phyloP scores from a whole-genome alignment of 129 eudicot genomes.

The Oenanthe sinensis region DNA sequence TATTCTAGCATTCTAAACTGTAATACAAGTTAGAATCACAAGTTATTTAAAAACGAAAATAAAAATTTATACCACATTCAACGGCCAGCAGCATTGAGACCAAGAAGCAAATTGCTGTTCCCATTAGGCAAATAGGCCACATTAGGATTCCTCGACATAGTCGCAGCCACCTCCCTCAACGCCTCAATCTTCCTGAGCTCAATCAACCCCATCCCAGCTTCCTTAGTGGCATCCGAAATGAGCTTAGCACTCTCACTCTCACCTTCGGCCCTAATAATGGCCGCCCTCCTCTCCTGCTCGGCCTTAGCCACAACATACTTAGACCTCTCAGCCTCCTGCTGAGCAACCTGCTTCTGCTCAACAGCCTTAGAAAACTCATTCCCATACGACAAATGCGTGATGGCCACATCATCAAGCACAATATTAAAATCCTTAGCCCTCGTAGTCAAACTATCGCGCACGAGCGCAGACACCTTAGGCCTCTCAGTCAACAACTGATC shows the following conservation, averaged over 20 bases:
- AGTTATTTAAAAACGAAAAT: neutral
- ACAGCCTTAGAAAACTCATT: constrained; percentile 90
- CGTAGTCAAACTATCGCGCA: constrained; percentile 61
- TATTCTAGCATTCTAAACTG: neutral
- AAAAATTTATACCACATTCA: constrained; percentile 27
- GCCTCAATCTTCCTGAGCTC: constrained; percentile 97
- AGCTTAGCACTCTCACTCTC: constrained; percentile 92
- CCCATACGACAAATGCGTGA: constrained; percentile 82
- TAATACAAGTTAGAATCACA: neutral
- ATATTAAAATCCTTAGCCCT: constrained; percentile 93
- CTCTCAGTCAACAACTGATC: constrained; percentile 91
- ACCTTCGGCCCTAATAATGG: constrained; percentile 87
- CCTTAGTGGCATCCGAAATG: constrained; percentile 77
- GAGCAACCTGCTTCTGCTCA: constrained; percentile 98
- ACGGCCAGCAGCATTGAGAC: constrained; percentile 56
- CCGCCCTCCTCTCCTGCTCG: constrained; percentile 83
- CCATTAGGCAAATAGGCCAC: constrained; percentile 52
- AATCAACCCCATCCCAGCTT: constrained; percentile 78
- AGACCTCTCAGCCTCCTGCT: constrained; percentile 96
- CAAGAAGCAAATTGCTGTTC: constrained; percentile 58
- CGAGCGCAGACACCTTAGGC: constrained; percentile 74
- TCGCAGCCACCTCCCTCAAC: constrained; percentile 53
- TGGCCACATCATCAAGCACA: constrained; percentile 85
- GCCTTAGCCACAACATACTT: constrained; percentile 79
- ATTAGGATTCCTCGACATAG: constrained; percentile 54